Conservation (phyloP, 345 rosid species). For the Eucalyptus caleyi region DNA sequence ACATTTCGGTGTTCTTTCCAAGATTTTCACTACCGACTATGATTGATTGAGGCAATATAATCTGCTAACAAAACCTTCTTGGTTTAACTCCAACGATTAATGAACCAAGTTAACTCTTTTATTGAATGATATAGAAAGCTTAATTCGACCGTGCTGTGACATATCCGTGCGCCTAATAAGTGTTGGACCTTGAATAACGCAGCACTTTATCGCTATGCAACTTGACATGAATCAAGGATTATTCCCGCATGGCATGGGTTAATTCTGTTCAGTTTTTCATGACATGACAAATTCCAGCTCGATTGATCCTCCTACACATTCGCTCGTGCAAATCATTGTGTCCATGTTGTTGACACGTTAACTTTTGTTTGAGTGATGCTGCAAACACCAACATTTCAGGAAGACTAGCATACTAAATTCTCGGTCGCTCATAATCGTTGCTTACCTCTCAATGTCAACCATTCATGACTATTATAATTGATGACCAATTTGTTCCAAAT, state of each 20-base stretch:
- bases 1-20: neutral
- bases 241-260: fast-evolving
- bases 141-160: neutral
- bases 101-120: fast-evolving
- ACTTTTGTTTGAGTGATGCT: neutral
- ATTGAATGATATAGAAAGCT: neutral
- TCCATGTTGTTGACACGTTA: neutral
- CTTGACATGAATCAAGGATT: neutral
- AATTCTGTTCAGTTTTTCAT: neutral
- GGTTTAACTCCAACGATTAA: neutral
- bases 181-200: neutral
- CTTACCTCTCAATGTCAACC: neutral
- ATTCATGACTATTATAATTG: neutral
- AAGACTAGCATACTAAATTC: neutral
- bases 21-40: neutral
- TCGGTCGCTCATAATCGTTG: neutral
- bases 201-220: no score
- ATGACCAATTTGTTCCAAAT: no score
- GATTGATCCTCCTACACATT: neutral
- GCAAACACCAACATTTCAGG: neutral
- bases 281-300: neutral
- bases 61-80: neutral
- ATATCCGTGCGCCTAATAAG: neutral
- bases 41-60: neutral
- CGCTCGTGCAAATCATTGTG: neutral